Base-by-base conservation (phyloP, 306 rosid species). In the Luffa aegyptiaca region DNA sequence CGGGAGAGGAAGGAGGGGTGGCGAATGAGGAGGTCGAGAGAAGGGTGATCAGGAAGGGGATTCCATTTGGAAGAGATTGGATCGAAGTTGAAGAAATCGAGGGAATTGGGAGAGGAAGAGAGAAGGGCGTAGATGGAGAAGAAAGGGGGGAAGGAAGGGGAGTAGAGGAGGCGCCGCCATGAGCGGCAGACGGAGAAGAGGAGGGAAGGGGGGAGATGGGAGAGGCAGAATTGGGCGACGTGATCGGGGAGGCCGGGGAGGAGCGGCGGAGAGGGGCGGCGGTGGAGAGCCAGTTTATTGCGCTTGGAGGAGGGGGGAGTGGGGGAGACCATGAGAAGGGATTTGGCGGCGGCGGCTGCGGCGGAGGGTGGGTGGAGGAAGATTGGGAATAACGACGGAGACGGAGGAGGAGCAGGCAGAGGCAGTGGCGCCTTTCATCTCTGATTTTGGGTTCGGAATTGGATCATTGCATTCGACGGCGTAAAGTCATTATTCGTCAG, bases 1-100 rank as follows among this genome's bases (percentile, higher is more conserved):
- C 98, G 92, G 77, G 92, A 92, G 52, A 94, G 82, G 90, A 94
- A 94, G 3, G 97, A 90, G 0, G 97, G 98, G 83, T 92, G 97
- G 69, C 73, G 97, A 81, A 89, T 89, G 70, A 86, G 79, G 8
- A 90, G 83, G n/a, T 68, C 81, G 58, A 83, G 85, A 0, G 91
- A 87, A 0, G 97, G 91, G 0, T 93, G 89, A 16, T 85, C 77
- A 0, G 84, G 83, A 0, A 88, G 90, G 0, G 84, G 66, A 0
- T 8, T 42, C 98, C 98, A 95, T 0, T 11, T 37, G 45, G 82
- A 39, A 0, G 97, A 87, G 73, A 92, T 75, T 0, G 98, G 97
- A 37, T 95, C 97, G 21, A 87, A 95, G 77, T 12, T 44, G 75
- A 77, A 68, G 77, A 90, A 84, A 3, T 85, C 81, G 55, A 88